Evolutionary conservation across 2,329 filamentous ascomycete genomes (phyloP).

Genomic region (Neoarthrinium moseri): DNA sequence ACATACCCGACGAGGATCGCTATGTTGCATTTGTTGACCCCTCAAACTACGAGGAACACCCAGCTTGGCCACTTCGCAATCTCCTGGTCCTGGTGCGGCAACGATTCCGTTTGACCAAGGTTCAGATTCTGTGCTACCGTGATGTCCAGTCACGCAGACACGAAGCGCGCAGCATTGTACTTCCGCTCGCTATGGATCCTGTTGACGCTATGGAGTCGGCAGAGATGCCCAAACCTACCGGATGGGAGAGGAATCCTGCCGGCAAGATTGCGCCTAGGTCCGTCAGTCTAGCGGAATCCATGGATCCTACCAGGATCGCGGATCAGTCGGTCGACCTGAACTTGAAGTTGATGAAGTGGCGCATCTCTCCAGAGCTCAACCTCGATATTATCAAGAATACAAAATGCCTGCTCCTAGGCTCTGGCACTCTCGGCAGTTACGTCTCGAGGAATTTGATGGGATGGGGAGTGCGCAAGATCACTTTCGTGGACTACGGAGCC

Average conservation of each 20-base stretch:
- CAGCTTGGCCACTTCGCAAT: slow-evolving; percentile 92
- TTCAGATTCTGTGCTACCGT: slow-evolving; percentile 87
- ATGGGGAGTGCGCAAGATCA: slow-evolving; percentile 94
- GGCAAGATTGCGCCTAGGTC: slow-evolving; percentile 77
- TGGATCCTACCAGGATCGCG: slow-evolving; percentile 84
- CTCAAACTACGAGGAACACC: slow-evolving; percentile 83
- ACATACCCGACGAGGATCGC: slow-evolving; percentile 67
- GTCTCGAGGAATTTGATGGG: slow-evolving; percentile 89
- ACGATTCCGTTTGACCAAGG: slow-evolving; percentile 72
- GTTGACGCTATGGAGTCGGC: slow-evolving; percentile 40
- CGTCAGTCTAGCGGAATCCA: slow-evolving; percentile 85
- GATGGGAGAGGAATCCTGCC: slow-evolving; percentile 84
- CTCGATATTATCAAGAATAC: slow-evolving; percentile 87
- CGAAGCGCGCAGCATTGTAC: slow-evolving; percentile 76
- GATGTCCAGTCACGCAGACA: slow-evolving; percentile 78
- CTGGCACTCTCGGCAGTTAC: slow-evolving; percentile 91
- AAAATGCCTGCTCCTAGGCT: slow-evolving; percentile 86
- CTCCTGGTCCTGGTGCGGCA: slow-evolving; percentile 81
- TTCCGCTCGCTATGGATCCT: slow-evolving; percentile 61
- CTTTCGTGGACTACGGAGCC: slow-evolving; percentile 88
- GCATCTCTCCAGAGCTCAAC: slow-evolving; percentile 84
- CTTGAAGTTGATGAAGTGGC: slow-evolving; percentile 98
- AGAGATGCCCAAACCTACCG: slow-evolving; percentile 83
- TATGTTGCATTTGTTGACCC: slow-evolving; percentile 90
- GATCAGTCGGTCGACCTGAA: slow-evolving; percentile 96